Conservation (phyloP, 2,329 filamentous ascomycete species). For the Ilyonectria robusta region DNA sequence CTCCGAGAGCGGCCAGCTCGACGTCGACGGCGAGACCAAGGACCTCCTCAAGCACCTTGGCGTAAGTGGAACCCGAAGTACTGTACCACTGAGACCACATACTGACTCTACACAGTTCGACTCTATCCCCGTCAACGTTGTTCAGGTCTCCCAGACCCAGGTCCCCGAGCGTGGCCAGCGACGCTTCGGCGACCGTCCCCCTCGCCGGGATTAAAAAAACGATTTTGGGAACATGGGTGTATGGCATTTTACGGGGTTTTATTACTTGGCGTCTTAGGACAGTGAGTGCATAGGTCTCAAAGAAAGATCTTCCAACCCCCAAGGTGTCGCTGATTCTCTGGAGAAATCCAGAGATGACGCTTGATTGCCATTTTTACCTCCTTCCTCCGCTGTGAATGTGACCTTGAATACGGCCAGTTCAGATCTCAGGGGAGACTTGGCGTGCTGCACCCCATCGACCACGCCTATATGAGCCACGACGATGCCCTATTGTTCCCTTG, state of each 20-base stretch:
- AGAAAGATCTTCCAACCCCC: conserved; percentile 71
- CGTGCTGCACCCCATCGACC: conserved; percentile 15
- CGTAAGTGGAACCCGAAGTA: conserved; percentile 73
- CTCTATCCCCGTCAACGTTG: conserved; percentile 95
- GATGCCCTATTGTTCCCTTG: conserved; percentile 16
- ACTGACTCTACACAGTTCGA: conserved; percentile 81
- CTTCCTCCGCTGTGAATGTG: conserved; percentile 47
- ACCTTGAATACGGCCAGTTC: conserved; percentile 42
- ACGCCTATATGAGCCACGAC: conserved; percentile 1
- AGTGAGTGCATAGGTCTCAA: conserved; percentile 73
- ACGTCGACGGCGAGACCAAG: conserved; percentile 98
- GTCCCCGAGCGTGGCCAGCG: conserved; percentile 82
- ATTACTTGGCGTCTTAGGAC: conserved; percentile 70
- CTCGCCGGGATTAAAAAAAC: conserved; percentile 56
- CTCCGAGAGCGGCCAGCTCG: conserved; percentile 92
- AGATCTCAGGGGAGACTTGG: conserved; percentile 32
- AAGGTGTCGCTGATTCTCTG: conserved; percentile 93
- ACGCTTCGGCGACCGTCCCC: conserved; percentile 78
- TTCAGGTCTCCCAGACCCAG: conserved; percentile 91
- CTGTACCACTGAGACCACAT: not conserved
- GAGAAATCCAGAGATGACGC: conserved; percentile 77
- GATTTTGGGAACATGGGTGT: conserved; percentile 56
- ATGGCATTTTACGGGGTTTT: conserved; percentile 61
- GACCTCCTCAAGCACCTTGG: conserved; percentile 98
- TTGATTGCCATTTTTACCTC: conserved; percentile 85